These are phyloP conservation scores for Cercospora sp. DNA, from an alignment of 2,329 filamentous ascomycete genomes.

Conservation along the genomic window DNA sequence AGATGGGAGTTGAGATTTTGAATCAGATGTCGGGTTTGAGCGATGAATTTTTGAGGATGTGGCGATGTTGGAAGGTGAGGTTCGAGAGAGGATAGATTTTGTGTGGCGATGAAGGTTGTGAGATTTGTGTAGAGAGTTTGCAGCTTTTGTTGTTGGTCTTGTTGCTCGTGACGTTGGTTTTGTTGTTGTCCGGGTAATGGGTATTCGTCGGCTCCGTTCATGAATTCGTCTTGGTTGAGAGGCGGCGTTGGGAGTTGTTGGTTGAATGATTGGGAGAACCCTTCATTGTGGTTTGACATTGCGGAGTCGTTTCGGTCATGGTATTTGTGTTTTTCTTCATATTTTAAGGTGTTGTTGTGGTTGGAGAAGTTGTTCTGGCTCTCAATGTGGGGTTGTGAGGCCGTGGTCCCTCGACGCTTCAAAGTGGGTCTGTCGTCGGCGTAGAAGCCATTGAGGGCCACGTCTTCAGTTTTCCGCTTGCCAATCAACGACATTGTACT, in stretches of 20 bases:
- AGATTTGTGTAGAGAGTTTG: not conserved
- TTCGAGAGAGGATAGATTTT: not conserved
- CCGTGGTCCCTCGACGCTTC: constrained; percentile 9
- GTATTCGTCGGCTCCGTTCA: not conserved
- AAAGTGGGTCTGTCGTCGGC: constrained; percentile 7
- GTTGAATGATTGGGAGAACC: not conserved
- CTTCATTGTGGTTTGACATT: not conserved
- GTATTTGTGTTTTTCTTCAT: not conserved
- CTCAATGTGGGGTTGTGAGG: not conserved
- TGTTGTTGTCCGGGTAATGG: not conserved
- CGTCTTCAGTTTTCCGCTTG: constrained; percentile 11
- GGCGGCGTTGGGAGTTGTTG: constrained; percentile 7
- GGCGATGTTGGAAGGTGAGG: not conserved
- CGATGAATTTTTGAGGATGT: not conserved
- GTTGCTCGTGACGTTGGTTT: not conserved
- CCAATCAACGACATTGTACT: not conserved
- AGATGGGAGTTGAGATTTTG: not conserved
- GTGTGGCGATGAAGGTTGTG: not conserved
- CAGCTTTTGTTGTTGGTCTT: not conserved
- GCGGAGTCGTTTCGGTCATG: not conserved
- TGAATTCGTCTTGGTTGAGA: constrained; percentile 5
- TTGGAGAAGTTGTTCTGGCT: not conserved
- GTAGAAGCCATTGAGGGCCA: constrained; percentile 6
- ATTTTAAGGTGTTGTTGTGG: not conserved
- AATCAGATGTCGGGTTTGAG: not conserved